Conservation (phyloP, 495 filamentous ascomycete genomes). For the Rostrohypoxylon terebratum region DNA sequence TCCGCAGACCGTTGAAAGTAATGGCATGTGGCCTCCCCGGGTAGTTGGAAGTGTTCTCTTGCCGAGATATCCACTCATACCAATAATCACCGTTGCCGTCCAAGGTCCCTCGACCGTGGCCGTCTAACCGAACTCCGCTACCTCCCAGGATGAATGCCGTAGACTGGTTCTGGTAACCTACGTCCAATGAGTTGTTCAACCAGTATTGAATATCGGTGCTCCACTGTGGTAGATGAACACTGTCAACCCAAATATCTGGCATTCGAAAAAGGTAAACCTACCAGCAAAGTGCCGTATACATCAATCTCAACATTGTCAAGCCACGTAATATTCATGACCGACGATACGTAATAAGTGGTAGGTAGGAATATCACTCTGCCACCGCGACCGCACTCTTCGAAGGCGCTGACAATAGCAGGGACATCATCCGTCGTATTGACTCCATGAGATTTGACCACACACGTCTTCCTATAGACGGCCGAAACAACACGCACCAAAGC, state of each 20-base stretch:
- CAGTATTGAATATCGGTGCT: slow-evolving; percentile 9
- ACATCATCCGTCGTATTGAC: slow-evolving; percentile 6
- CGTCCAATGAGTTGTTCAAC: slow-evolving; percentile 7
- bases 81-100: slow-evolving; percentile 12
- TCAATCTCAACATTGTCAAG: slow-evolving; percentile 5
- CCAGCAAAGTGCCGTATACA: slow-evolving; percentile 5
- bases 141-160: slow-evolving; percentile 4
- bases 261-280: neutral
- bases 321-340: slow-evolving; percentile 13
- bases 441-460: neutral
- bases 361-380: neutral
- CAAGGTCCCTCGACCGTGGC: neutral
- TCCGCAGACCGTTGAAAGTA: slow-evolving; percentile 9
- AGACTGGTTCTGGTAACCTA: slow-evolving; percentile 12
- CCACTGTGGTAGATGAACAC: neutral
- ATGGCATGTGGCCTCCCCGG: slow-evolving; percentile 5
- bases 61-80: slow-evolving; percentile 9
- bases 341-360: slow-evolving; percentile 6
- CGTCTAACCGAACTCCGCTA: neutral
- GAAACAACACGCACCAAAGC: neutral
- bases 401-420: neutral
- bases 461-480: neutral
- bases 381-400: neutral
- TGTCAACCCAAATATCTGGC: neutral
- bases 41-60: slow-evolving; percentile 10